Evolutionary conservation across 2,329 filamentous ascomycete species (phyloP).

Genomic region (Cyclaneusma minus): DNA sequence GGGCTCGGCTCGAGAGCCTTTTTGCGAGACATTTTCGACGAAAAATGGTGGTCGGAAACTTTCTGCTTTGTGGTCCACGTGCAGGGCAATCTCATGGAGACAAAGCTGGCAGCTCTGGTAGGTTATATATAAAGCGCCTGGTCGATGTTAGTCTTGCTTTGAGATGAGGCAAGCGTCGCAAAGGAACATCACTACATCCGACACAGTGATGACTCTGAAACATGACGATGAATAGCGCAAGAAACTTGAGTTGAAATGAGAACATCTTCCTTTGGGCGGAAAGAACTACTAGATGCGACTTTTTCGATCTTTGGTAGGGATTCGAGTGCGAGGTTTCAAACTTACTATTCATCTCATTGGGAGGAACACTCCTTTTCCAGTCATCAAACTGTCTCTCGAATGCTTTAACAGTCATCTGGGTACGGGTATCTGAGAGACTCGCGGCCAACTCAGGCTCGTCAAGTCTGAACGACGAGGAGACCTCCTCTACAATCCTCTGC

Average conservation of each 20-base stretch:
- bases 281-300: too few relatives aligned
- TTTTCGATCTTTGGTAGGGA: too few relatives aligned
- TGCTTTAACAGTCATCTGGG: slow-evolving; percentile 32
- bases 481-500: slow-evolving; percentile 33
- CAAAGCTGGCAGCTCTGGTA: slow-evolving; percentile 35
- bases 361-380: slow-evolving; percentile 23
- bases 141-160: slow-evolving; percentile 13
- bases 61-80: slow-evolving; percentile 34
- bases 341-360: slow-evolving; percentile 8
- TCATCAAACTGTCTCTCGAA: slow-evolving; percentile 31
- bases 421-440: slow-evolving; percentile 32
- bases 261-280: too few relatives aligned
- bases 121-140: slow-evolving; percentile 27
- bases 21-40: slow-evolving; percentile 6
- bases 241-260: too few relatives aligned
- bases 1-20: slow-evolving; percentile 10
- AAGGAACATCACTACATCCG: slow-evolving; percentile 16
- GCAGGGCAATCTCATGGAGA: slow-evolving; percentile 39
- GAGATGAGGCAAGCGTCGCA: too few relatives aligned
- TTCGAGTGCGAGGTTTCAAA: background rate
- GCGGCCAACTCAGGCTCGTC: slow-evolving; percentile 18
- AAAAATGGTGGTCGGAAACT: slow-evolving; percentile 22
- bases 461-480: slow-evolving; percentile 35
- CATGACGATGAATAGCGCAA: background rate
- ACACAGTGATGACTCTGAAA: slow-evolving; percentile 5